A percentile compares a stretch with the other conserved stretches of the same genome.
Evolutionary conservation across 2,329 filamentous ascomycete species (phyloP).

Genomic region (Paraphaeosphaeria minitans): DNA sequence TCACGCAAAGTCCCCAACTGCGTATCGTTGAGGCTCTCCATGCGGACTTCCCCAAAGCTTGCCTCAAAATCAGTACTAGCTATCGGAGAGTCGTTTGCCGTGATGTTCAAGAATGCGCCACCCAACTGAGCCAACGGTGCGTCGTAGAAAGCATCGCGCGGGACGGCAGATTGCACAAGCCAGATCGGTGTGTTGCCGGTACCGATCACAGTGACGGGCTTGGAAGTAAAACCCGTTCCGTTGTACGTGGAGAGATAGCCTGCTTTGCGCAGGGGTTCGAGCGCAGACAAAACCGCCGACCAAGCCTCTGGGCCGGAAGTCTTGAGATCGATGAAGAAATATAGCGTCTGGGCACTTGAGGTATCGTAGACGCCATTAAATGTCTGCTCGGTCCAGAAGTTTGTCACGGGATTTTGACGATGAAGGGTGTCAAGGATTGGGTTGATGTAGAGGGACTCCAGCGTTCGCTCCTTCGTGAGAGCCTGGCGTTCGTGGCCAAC

Average conservation of each 20-base stretch:
- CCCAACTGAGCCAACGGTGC: slow-evolving; percentile 57
- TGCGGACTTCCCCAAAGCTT: slow-evolving; percentile 48
- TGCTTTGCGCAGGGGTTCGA: slow-evolving; percentile 61
- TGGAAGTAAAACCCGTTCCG: slow-evolving; percentile 51
- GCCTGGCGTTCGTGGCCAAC: slow-evolving; percentile 62
- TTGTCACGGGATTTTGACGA: slow-evolving; percentile 60
- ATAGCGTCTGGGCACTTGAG: slow-evolving; percentile 62
- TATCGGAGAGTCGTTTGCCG: slow-evolving; percentile 57
- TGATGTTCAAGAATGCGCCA: slow-evolving; percentile 52
- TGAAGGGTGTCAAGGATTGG: slow-evolving; percentile 62
- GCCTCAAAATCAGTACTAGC: slow-evolving; percentile 58
- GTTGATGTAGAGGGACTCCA: slow-evolving; percentile 63
- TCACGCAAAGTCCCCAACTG: slow-evolving; percentile 57
- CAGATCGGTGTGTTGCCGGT: slow-evolving; percentile 56
- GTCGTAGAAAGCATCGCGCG: slow-evolving; percentile 64
- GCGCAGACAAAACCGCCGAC: slow-evolving; percentile 59
- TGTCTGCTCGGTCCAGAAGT: slow-evolving; percentile 54
- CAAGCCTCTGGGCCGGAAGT: slow-evolving; percentile 62
- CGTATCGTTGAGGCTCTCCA: slow-evolving; percentile 48
- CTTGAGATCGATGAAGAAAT: slow-evolving; percentile 69
- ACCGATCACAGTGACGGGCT: slow-evolving; percentile 65
- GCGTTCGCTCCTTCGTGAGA: slow-evolving; percentile 58
- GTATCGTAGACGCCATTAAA: slow-evolving; percentile 68
- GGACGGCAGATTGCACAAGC: slow-evolving; percentile 50
- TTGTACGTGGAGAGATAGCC: slow-evolving; percentile 61